Conservation (phyloP, 75 land plant species). For the Picea glauca region DNA sequence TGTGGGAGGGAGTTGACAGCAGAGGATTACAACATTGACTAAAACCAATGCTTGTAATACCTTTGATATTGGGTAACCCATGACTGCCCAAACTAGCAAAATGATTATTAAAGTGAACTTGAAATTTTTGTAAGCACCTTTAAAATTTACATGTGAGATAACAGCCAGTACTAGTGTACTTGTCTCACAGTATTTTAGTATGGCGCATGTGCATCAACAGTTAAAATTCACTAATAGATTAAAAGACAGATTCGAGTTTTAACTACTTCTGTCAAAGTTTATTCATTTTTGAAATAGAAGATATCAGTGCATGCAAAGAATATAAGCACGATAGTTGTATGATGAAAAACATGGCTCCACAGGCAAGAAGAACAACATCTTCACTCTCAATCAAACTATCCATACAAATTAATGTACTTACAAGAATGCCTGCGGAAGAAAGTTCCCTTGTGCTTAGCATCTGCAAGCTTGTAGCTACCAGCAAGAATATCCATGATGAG, state of each 20-base stretch:
- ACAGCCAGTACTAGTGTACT: not conserved
- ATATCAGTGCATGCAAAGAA: not conserved
- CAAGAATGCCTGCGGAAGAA: constrained; percentile 36
- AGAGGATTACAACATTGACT: not conserved
- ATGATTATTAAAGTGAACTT: not conserved
- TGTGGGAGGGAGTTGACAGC: no score
- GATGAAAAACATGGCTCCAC: not conserved
- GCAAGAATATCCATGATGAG: constrained; percentile 76
- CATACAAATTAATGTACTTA: constrained; percentile 25
- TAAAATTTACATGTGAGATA: not conserved
- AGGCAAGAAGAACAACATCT: not conserved
- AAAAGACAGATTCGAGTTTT: not conserved
- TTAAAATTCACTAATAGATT: not conserved
- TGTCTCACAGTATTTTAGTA: not conserved
- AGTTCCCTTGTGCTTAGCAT: constrained; percentile 25
- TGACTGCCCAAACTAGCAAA: not conserved
- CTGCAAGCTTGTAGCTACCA: constrained; percentile 32
- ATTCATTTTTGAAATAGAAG: not conserved
- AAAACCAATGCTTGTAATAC: not conserved
- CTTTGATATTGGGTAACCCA: not conserved
- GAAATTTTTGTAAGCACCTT: not conserved
- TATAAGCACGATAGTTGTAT: not conserved
- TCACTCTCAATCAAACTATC: not conserved
- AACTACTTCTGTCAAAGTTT: not conserved
- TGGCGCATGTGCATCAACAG: not conserved